Base-by-base conservation (phyloP, 495 filamentous ascomycete species). In the Talaromyces proteolyticus region DNA sequence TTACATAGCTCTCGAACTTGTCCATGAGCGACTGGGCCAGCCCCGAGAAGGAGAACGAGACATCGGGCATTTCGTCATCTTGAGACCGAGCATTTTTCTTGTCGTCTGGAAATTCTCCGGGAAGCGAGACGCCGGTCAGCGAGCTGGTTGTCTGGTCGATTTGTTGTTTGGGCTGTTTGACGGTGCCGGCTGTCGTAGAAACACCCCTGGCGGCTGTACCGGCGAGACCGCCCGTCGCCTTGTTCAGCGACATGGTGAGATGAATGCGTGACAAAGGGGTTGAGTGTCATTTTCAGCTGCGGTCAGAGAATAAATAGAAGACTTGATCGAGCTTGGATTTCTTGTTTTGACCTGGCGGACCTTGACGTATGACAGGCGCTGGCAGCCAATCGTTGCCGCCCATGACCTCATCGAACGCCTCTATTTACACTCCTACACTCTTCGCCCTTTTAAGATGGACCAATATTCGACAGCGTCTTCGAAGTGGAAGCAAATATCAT, bases 51-150 rank as follows among this genome's bases (percentile, higher is more conserved):
- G 54, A 48, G 14, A 61, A 42, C 6, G 56, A 58, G 42, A 63
- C 46, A 11, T 64, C 53, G 25, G 52, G 34, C 52, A 59, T 45
- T 46, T 54, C 46, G 17, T 49, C 25, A n/a, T 59, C 25, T 17
- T 49, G 29, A 44, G 34, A 54, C 42, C 58, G 39, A 24, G 42
- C 53, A 7, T 57, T 50, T 6, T 49, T 54, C 11, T 67, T 56
- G 21, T 67, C 62, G 6, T 57, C 55, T 7, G 66, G 66, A 24
- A 66, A 69, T 50, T 63, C 53, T 34, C 64, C 66, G 4, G 66
- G 66, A 6, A 69, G 34, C 0, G 53, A 51, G 1, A 55, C 46
- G 39, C 65, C 58, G 17, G 53, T 61, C 6, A 64, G 12, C 6
- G 57, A 42, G 16, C 58, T 53, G 1, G 60, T 55, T n/a, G 61